Evolutionary conservation across 805 yeast species (phyloP).

Genomic region (Candida andamanensis): DNA sequence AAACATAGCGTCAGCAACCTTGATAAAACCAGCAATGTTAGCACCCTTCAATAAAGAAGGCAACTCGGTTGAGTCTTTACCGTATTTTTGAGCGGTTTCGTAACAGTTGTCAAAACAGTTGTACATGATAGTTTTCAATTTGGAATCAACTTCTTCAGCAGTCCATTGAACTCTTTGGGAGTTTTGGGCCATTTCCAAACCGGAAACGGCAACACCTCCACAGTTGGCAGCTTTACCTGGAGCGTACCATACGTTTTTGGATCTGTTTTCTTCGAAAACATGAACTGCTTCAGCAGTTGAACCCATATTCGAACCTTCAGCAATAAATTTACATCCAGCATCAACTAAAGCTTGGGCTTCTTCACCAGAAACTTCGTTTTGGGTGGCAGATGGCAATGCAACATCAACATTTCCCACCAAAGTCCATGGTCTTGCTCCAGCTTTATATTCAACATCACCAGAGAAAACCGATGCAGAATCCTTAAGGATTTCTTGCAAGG

Average conservation of each 20-base stretch:
- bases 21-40: conserved; percentile 97
- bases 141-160: conserved; percentile 84
- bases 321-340: conserved; percentile 87
- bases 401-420: conserved; percentile 88
- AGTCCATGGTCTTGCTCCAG: conserved; percentile 96
- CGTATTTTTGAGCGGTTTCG: conserved; percentile 76
- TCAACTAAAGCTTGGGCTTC: conserved; percentile 94
- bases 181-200: conserved; percentile 99
- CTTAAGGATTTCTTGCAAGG: conserved; percentile 63
- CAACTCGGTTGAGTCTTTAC: conserved; percentile 62
- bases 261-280: conserved; percentile 83
- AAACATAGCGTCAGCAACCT: conserved; percentile 98
- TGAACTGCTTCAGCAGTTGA: conserved; percentile 96
- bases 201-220: conserved; percentile 99
- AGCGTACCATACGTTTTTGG: conserved; percentile 84
- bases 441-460: conserved; percentile 66
- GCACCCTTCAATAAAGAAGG: conserved; percentile 99
- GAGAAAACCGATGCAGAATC: conserved; percentile 53
- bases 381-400: conserved; percentile 98
- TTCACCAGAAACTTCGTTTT: conserved; percentile 94
- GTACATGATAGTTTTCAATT: conserved; percentile 89
- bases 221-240: conserved; percentile 99
- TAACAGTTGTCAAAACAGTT: conserved; percentile 90
- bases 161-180: conserved; percentile 92
- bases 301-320: conserved; percentile 99